These are phyloP conservation scores for Beauveria scarabaeidicola DNA, from an alignment of 2,329 filamentous ascomycete species.

Conservation along the genomic window DNA sequence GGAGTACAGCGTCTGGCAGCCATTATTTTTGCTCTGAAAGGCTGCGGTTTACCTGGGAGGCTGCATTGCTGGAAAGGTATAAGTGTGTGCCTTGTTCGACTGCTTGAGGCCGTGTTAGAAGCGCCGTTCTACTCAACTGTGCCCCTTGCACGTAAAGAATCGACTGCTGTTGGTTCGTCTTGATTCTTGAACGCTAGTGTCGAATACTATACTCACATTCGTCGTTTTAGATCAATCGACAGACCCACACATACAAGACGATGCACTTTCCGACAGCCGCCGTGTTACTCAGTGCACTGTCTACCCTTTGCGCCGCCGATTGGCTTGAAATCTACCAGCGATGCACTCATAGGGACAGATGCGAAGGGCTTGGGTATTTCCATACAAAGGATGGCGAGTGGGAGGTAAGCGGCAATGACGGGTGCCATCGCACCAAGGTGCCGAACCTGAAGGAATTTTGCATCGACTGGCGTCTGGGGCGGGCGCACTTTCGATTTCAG, in stretches of 20 bases:
- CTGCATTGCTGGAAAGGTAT: neutral
- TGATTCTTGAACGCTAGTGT: neutral
- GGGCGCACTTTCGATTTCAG: conserved; percentile 10
- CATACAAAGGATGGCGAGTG: conserved; percentile 12
- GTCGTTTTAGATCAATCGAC: neutral
- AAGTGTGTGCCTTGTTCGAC: neutral
- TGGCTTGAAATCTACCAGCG: neutral
- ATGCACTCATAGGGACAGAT: neutral
- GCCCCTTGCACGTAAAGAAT: neutral
- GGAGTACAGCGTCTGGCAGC: neutral
- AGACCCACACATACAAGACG: no score
- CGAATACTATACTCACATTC: neutral
- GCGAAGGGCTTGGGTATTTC: conserved; percentile 19
- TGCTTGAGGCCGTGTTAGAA: neutral
- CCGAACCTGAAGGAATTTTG: conserved; percentile 11
- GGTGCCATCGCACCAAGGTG: conserved; percentile 11
- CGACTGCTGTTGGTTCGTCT: neutral
- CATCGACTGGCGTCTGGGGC: conserved; percentile 5
- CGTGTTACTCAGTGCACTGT: neutral
- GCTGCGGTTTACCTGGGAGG: no score
- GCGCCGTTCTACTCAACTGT: neutral
- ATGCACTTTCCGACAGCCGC: neutral
- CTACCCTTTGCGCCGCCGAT: neutral
- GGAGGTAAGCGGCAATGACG: conserved; percentile 9
- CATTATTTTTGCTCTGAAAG: neutral